Percentiles rank a stretch among this genome's conserved stretches.
These are phyloP conservation scores for Rhodotorula toruloides DNA, from an alignment of 768 basidiomycete species.

Conservation along the genomic window DNA sequence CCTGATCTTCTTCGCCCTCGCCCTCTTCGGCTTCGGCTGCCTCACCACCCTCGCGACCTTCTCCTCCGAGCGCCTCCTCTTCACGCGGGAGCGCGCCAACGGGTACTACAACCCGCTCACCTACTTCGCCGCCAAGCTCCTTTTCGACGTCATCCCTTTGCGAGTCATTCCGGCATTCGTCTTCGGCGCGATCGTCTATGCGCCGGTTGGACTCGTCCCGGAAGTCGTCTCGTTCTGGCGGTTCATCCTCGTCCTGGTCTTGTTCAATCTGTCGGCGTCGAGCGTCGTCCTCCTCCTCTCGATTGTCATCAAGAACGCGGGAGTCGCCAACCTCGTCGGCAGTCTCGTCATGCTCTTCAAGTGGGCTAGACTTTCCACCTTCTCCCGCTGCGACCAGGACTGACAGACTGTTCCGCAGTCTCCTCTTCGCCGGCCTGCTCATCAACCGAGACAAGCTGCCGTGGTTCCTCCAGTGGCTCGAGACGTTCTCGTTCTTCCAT, in stretches of 20 bases:
- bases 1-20: conserved; percentile 95
- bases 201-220: conserved; percentile 88
- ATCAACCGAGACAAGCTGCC: conserved; percentile 87
- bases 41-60: conserved; percentile 88
- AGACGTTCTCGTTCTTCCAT: conserved; percentile 94
- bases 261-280: conserved; percentile 95
- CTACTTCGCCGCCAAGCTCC: conserved; percentile 94
- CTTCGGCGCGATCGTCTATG: conserved; percentile 92
- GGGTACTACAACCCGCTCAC: conserved; percentile 97
- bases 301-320: conserved; percentile 76
- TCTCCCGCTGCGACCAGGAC: too few relatives aligned
- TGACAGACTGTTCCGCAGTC: conserved; percentile 50
- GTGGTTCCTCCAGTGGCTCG: conserved; percentile 70
- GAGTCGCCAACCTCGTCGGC: conserved; percentile 88
- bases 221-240: conserved; percentile 91
- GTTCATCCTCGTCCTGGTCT: conserved; percentile 87
- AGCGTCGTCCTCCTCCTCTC: conserved; percentile 85
- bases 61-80: conserved; percentile 88
- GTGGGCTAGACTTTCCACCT: too few relatives aligned
- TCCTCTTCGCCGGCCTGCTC: conserved; percentile 89
- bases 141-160: conserved; percentile 93
- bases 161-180: conserved; percentile 91
- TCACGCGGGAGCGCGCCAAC: conserved; percentile 96
- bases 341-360: conserved; percentile 98
- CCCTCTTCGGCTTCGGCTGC: conserved; percentile 94